These are phyloP conservation scores for Didymella pomorum DNA, from an alignment of 2,329 filamentous ascomycete genomes.

Conservation along the genomic window DNA sequence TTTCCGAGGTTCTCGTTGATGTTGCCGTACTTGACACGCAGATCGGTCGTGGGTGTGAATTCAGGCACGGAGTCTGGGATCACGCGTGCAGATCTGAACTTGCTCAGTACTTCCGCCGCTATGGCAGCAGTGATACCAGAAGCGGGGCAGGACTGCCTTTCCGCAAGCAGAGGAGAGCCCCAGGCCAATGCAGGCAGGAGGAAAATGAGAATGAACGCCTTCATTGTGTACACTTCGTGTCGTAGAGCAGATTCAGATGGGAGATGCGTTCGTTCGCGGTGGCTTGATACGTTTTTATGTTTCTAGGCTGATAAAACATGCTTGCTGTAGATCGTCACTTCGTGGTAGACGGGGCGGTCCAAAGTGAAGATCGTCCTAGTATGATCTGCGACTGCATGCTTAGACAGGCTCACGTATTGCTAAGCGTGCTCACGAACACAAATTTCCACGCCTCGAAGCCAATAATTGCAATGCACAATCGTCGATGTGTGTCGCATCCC, in stretches of 20 bases:
- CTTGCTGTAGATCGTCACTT: not conserved
- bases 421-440: not conserved
- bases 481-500: not conserved
- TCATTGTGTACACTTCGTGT: not conserved
- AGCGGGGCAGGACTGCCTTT: slow-evolving; percentile 5
- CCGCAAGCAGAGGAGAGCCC: slow-evolving; percentile 2
- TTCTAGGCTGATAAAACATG: not conserved
- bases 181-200: not conserved
- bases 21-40: slow-evolving; percentile 8
- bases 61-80: slow-evolving; percentile 10
- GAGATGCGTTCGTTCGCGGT: too few species aligned
- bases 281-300: not conserved
- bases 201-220: not conserved
- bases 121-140: slow-evolving; percentile 4
- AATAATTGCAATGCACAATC: not conserved
- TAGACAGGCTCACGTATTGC: not conserved
- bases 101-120: slow-evolving; percentile 3
- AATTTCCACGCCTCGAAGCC: not conserved
- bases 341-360: not conserved
- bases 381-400: not conserved
- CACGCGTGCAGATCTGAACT: not conserved
- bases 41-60: slow-evolving; percentile 10
- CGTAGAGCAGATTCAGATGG: not conserved
- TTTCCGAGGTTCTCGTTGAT: slow-evolving; percentile 16
- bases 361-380: not conserved